Percentiles rank a stretch among this genome's conserved stretches.
Evolutionary conservation across 495 filamentous ascomycete species (phyloP).

Genomic region (Bathelium albidoporum): DNA sequence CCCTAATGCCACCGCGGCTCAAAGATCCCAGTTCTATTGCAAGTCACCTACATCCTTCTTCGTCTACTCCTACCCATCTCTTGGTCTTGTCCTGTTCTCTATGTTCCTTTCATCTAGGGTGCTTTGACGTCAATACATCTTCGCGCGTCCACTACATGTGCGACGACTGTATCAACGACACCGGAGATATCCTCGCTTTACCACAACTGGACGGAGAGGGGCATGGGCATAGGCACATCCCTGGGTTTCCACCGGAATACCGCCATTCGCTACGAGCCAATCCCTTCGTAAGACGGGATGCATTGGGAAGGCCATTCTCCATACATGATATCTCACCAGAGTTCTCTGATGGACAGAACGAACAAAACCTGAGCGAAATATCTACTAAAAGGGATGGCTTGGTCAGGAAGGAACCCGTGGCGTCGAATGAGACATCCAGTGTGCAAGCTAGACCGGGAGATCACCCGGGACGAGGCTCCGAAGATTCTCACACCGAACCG

Average conservation of each 20-base stretch:
- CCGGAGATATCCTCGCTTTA: not conserved
- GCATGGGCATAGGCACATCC: not conserved
- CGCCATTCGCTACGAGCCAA: not conserved
- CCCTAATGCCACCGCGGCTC: not conserved
- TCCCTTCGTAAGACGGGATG: conserved; percentile 1
- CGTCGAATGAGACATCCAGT: not conserved
- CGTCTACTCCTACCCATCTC: not conserved
- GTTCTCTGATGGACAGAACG: not conserved
- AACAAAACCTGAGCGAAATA: not conserved
- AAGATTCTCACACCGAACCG: not conserved
- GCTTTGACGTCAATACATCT: not conserved
- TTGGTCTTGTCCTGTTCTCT: not conserved
- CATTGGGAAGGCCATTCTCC: not conserved
- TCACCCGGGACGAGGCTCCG: not conserved
- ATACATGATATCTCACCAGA: not conserved
- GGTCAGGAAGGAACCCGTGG: not conserved
- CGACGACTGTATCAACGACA: not conserved
- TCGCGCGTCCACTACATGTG: not conserved
- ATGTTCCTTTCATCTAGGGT: not conserved
- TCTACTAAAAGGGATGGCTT: not conserved
- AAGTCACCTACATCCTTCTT: not conserved
- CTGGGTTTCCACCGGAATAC: not conserved
- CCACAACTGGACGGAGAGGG: not conserved
- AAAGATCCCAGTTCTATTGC: not conserved
- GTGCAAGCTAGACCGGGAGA: not conserved